Evolutionary conservation across 2,329 filamentous ascomycete species (phyloP).

Genomic region (Fusarium oligoseptatum): DNA sequence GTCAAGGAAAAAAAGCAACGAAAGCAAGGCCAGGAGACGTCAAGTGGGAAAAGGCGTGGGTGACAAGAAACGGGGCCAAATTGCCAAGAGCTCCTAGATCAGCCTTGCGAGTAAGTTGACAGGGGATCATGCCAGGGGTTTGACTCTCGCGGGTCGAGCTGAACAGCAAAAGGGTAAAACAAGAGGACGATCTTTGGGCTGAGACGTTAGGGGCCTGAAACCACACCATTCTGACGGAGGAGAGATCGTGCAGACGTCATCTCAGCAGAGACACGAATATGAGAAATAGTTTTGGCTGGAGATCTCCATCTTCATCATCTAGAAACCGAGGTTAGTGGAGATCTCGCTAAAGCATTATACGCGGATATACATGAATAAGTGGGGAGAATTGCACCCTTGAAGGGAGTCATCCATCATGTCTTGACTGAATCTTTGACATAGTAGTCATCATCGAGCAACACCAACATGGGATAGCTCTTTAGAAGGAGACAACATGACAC

Average conservation of each 20-base stretch:
- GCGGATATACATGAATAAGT: background rate
- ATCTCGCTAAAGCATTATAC: constrained; percentile 9
- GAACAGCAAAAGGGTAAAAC: background rate
- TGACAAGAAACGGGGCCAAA: constrained; percentile 22
- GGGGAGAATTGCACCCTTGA: constrained; percentile 18
- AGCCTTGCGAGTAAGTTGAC: constrained; percentile 8
- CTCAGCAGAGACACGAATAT: constrained; percentile 8
- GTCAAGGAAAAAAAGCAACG: constrained; percentile 10
- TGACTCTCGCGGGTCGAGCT: constrained; percentile 8
- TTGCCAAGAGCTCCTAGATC: constrained; percentile 16
- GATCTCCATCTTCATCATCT: constrained; percentile 25
- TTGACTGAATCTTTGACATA: background rate
- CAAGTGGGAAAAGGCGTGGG: constrained; percentile 24
- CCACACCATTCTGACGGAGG: constrained; percentile 11
- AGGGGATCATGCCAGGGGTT: background rate
- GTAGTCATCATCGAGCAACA: background rate
- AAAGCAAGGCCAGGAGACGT: background rate
- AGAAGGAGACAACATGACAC: background rate
- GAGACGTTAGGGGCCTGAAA: constrained; percentile 7
- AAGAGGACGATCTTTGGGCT: background rate
- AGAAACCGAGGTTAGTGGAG: constrained; percentile 36
- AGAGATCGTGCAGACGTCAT: constrained; percentile 11
- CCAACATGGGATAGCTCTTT: background rate
- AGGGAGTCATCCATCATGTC: constrained; percentile 1
- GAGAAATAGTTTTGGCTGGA: constrained; percentile 16